These are phyloP conservation scores for Penicillium thymicola DNA, from an alignment of 2,329 filamentous ascomycete genomes.

Conservation along the genomic window DNA sequence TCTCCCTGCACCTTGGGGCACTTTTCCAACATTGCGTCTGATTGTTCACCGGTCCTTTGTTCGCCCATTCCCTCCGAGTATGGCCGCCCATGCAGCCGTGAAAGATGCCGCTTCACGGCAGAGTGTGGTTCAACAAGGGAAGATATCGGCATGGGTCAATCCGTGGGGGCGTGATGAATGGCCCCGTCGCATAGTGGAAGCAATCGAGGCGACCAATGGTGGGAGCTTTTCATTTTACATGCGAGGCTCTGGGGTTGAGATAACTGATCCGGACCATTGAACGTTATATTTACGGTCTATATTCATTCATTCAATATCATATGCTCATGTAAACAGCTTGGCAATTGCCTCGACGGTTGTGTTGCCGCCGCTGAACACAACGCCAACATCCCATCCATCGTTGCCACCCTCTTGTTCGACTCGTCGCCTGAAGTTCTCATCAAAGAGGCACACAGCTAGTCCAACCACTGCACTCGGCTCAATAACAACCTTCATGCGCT, in stretches of 20 bases:
- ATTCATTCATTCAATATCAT: not conserved
- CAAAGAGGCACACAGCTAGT: slow-evolving; percentile 75
- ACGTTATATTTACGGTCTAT: not conserved
- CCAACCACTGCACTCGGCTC: slow-evolving; percentile 86
- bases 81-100: slow-evolving; percentile 33
- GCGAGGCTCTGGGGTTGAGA: slow-evolving; percentile 24
- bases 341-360: slow-evolving; percentile 61
- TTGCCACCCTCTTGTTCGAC: slow-evolving; percentile 64
- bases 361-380: slow-evolving; percentile 63
- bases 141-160: slow-evolving; percentile 40
- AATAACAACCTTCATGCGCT: slow-evolving; percentile 85
- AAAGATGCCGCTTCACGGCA: slow-evolving; percentile 37
- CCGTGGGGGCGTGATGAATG: slow-evolving; percentile 35
- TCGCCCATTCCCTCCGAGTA: slow-evolving; percentile 34
- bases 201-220: slow-evolving; percentile 25
- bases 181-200: slow-evolving; percentile 30
- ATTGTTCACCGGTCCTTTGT: slow-evolving; percentile 37
- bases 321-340: slow-evolving; percentile 47
- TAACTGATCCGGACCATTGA: slow-evolving; percentile 6
- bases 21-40: slow-evolving; percentile 38
- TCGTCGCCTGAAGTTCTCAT: slow-evolving; percentile 74
- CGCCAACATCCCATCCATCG: slow-evolving; percentile 68
- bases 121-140: slow-evolving; percentile 32
- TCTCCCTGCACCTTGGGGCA: slow-evolving; percentile 40
- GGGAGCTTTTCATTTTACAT: slow-evolving; percentile 34